phyloP scores from a whole-genome alignment of 768 basidiomycete species.

The Hysterangium stoloniferum region DNA sequence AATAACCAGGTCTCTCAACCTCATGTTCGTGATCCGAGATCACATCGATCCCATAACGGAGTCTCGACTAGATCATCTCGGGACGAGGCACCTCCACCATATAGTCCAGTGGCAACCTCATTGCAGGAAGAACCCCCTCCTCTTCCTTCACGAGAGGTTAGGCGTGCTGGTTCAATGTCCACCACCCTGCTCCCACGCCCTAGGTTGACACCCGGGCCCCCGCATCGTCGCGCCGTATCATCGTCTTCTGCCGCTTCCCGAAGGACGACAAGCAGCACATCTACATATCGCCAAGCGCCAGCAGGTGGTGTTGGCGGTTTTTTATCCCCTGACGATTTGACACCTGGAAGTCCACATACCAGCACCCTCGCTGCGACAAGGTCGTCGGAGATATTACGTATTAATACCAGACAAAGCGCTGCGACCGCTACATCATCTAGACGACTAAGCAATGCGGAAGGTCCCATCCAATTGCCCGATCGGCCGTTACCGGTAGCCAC shows the following conservation, averaged over 20 bases:
- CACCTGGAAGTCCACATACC: neutral
- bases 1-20: conserved; percentile 1
- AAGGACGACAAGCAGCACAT: neutral
- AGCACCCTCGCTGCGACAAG: neutral
- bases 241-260: neutral
- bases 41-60: neutral
- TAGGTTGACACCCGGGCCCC: too few species aligned
- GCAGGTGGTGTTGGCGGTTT: neutral
- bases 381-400: neutral
- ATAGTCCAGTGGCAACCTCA: neutral
- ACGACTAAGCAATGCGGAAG: neutral
- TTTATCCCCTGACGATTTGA: neutral
- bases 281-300: neutral
- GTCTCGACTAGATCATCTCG: neutral
- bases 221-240: conserved; percentile 2
- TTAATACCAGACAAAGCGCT: neutral
- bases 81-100: neutral
- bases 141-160: neutral
- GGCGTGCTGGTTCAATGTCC: neutral
- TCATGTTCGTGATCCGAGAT: neutral
- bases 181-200: neutral
- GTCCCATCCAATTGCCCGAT: neutral
- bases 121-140: neutral
- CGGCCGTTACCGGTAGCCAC: neutral
- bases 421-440: neutral